Conservation (phyloP, 306 rosid genomes). For the Vigna mungo region DNA sequence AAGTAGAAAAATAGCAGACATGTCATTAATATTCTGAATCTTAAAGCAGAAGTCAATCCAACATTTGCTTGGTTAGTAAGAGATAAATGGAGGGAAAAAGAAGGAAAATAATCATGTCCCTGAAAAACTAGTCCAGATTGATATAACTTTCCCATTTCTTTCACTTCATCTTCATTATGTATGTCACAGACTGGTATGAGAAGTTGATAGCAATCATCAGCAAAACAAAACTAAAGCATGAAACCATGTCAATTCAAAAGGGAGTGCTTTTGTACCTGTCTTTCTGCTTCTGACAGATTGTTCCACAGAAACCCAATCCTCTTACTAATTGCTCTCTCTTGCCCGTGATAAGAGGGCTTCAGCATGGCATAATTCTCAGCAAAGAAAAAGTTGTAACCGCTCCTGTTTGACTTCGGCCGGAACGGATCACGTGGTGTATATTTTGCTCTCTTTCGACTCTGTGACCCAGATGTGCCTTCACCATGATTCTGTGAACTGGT, state of each 20-base stretch:
- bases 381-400: slow-evolving; percentile 80
- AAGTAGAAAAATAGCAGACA: slow-evolving; percentile 22
- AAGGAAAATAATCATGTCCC: slow-evolving; percentile 24
- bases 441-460: slow-evolving; percentile 61
- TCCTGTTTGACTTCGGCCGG: slow-evolving; percentile 79
- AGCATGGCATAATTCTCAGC: slow-evolving; percentile 78
- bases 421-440: slow-evolving; percentile 66
- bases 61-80: background rate
- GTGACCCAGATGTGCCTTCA: slow-evolving; percentile 44
- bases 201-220: slow-evolving; percentile 1
- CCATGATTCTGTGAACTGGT: slow-evolving; percentile 36
- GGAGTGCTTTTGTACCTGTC: slow-evolving; percentile 57
- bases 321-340: slow-evolving; percentile 80
- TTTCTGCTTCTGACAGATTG: slow-evolving; percentile 80
- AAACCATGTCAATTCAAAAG: background rate
- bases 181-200: slow-evolving; percentile 5
- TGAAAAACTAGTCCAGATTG: slow-evolving; percentile 21
- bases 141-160: slow-evolving; percentile 7
- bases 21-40: slow-evolving; percentile 18
- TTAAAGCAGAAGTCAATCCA: slow-evolving; percentile 1
- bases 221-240: slow-evolving; percentile 6
- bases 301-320: slow-evolving; percentile 74
- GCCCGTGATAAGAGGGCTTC: slow-evolving; percentile 66
- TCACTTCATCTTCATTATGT: slow-evolving; percentile 2
- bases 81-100: slow-evolving; percentile 7